Conservation (phyloP, 768 basidiomycete genomes). For the Suillus clintonianus region DNA sequence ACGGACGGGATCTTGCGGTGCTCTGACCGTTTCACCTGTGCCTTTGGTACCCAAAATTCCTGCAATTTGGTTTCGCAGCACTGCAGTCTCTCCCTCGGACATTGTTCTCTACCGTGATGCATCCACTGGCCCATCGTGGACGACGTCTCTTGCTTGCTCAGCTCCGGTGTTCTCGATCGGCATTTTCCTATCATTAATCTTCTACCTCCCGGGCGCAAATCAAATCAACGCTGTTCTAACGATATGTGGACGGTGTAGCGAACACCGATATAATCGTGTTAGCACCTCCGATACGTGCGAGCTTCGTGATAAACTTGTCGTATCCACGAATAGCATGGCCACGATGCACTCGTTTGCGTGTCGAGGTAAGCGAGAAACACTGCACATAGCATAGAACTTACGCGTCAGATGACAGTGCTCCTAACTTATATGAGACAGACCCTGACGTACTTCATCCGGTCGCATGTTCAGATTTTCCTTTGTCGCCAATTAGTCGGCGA, state of each 20-base stretch:
- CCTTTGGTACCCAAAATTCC: neutral
- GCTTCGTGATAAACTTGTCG: neutral
- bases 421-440: neutral
- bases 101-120: neutral
- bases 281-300: neutral
- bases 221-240: neutral
- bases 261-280: neutral
- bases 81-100: neutral
- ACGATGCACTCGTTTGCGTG: neutral
- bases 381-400: neutral
- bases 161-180: neutral
- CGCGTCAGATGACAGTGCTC: neutral
- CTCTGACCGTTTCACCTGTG: neutral
- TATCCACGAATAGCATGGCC: neutral
- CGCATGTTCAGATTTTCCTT: neutral
- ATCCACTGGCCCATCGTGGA: neutral
- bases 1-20: neutral
- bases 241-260: neutral
- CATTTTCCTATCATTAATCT: neutral
- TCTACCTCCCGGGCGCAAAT: neutral
- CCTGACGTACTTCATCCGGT: neutral
- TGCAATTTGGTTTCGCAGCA: neutral
- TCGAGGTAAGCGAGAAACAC: neutral
- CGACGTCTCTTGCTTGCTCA: neutral
- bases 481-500: neutral